Evolutionary conservation across 2,329 filamentous ascomycete species (phyloP), one percentile per base, ranked within the genome.

Genomic region (Fusarium clavum): DNA sequence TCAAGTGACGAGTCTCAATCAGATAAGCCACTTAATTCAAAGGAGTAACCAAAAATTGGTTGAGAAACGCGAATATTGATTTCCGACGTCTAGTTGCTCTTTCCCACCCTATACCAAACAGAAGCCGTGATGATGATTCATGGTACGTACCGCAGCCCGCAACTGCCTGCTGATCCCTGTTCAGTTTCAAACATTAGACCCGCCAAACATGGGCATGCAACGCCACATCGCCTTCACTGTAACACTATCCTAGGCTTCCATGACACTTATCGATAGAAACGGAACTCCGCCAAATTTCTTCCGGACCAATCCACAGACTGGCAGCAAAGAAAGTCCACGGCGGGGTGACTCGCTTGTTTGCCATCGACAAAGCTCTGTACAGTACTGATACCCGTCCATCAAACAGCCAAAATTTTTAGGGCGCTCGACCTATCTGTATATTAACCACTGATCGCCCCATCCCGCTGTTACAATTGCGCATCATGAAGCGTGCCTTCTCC

Each of bases 331-430:
- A 52, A 48, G 47, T 38, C 49, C 40, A 46, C 48, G 51, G 63
- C 63, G 64, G 68, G 68, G 68, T 71, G 68, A 71, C 68, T 69
- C 68, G 54, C 64, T 61, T 64, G 25, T 67, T 64, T 61, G 58
- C 63, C 63, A 64, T 68, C 46, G n/a, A 30, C 30, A 51, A 64
- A 60, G 44, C 40, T 44, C 32, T 47, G 29, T 48, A 56, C 30
- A 25, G 25, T 20, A 38, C 18, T 38, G 29, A 45, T 53, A 49
- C 46, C 34, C 53, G 59, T 45, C 46, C 20, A 34, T 45, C 49
- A 48, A 48, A 56, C 38, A 43, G 47, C 18, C 16, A 22, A 43
- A n/a, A 27, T 24, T 46, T 44, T 40, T 22, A 47, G 40, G 48
- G 51, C 29, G 22, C 29, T 29, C 44, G 25, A 47, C 46, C 27